Evolutionary conservation across 495 filamentous ascomycete genomes (phyloP).

Genomic region (Neurospora sp.): DNA sequence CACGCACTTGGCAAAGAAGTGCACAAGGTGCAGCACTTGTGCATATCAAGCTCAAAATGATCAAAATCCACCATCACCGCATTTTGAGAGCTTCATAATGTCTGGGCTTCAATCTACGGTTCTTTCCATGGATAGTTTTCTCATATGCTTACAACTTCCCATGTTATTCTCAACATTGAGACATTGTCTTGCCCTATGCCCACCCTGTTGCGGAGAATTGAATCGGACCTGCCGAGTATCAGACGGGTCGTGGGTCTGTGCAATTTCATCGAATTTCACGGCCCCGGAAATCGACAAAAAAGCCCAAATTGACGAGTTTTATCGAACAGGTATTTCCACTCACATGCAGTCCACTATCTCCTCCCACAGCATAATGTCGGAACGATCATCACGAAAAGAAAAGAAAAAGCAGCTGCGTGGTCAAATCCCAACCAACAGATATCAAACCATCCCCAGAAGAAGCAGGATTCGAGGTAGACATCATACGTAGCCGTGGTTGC

Average conservation of each 20-base stretch:
- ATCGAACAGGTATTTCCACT: not conserved
- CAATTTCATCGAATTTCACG: not conserved
- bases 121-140: not conserved
- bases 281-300: not conserved
- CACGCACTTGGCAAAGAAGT: not conserved
- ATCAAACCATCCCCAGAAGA: not conserved
- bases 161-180: not conserved
- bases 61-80: not conserved
- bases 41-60: not conserved
- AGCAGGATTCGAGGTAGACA: not conserved
- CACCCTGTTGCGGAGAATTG: not conserved
- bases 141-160: not conserved
- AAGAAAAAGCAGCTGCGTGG: not conserved
- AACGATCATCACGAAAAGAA: not conserved
- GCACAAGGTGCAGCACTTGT: not conserved
- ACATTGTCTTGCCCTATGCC: not conserved
- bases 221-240: not conserved
- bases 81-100: not conserved
- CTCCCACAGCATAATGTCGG: not conserved
- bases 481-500: not conserved
- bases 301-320: not conserved
- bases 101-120: not conserved
- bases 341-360: not conserved
- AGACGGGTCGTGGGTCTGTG: not conserved
- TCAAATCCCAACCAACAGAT: not conserved